Base-by-base conservation (phyloP, 163 green algal genomes). In the Prototheca stagnorum region DNA sequence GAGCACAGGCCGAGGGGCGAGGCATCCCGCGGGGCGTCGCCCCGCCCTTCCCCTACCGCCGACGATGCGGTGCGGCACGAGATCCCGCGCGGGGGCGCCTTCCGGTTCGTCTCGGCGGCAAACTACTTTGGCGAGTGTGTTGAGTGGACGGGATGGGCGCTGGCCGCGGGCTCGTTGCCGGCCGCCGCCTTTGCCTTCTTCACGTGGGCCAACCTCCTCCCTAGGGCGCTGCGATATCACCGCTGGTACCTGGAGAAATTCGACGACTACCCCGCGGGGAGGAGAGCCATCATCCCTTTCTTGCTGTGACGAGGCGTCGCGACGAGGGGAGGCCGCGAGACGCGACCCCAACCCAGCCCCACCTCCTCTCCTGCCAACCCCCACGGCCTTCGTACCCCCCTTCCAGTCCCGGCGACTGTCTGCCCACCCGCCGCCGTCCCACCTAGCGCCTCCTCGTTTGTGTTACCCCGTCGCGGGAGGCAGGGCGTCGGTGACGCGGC, bases 121-220 rank as follows among this genome's bases (percentile, higher is more conserved):
- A 93, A 93, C 52, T 93, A 88, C 33, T 61, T 68, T 28, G 74
- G 69, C 17, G 82, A 93, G 66, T 79, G 79, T 0, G 2, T 79
- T 3, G 81, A 89, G 61, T 92, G 81, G 81, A 15, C 37, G 1
- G 79, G 75, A 5, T 89, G 56, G 19, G 70, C 74, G 0, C 12
- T 82, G 14, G 68, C 47, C 19, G 20, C 5, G 22, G 12, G 3
- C 2, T 67, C 48, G 0, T 59, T 78, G 24, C 54, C 63, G 3
- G 63, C 63, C 2, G 26, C 51, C 20, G 73, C 78, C 4, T 90
- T 91, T 68, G 73, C 77, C 17, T 8, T 77, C 12, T 83, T 85
- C 61, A 81, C 75, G 0, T 58, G 77, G 27, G 65, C 56, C 55
- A 90, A 93, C 61, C 51, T 92, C 35, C 61, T 57, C 0, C 81